Evolutionary conservation across 2,329 filamentous ascomycete species (phyloP).

Genomic region (Zymoseptoria crescenta): DNA sequence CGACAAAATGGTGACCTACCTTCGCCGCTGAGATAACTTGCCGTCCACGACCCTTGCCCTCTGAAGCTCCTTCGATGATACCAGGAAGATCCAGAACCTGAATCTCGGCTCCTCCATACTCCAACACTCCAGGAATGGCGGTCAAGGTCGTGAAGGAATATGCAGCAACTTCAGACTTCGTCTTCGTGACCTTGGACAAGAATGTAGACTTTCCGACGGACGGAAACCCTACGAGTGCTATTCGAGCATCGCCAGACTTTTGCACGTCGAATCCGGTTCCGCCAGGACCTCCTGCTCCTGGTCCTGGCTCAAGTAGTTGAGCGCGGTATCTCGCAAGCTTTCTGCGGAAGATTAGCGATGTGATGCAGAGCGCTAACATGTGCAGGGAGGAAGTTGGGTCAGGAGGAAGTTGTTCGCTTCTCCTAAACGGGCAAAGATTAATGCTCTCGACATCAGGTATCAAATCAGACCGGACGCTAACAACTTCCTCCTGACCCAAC

Average conservation of each 20-base stretch:
- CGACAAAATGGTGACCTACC: slow-evolving; percentile 28
- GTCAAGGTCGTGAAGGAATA: slow-evolving; percentile 98
- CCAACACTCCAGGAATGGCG: slow-evolving; percentile 91
- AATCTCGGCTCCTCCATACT: slow-evolving; percentile 96
- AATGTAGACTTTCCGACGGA: slow-evolving; percentile 99
- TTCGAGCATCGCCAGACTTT: slow-evolving; percentile 92
- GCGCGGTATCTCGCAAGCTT: slow-evolving; percentile 93
- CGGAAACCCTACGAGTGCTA: slow-evolving; percentile 95
- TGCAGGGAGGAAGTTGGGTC: no score
- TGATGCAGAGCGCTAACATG: background rate
- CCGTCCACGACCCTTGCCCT: slow-evolving; percentile 89
- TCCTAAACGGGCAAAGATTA: no score
- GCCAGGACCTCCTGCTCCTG: slow-evolving; percentile 67
- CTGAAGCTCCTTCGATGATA: slow-evolving; percentile 94
- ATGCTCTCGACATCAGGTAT: no score
- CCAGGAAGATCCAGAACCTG: slow-evolving; percentile 95
- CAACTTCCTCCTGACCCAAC: no score
- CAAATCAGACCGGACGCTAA: no score
- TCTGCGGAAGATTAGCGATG: slow-evolving; percentile 42
- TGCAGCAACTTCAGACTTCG: slow-evolving; percentile 87
- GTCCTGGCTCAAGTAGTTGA: slow-evolving; percentile 82
- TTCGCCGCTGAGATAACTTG: slow-evolving; percentile 98
- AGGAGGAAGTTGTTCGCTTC: no score
- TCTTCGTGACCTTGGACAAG: slow-evolving; percentile 97
- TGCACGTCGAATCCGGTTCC: slow-evolving; percentile 82